Evolutionary conservation across 768 basidiomycete species (phyloP).

Genomic region (Termitomyces eurrhizus): DNA sequence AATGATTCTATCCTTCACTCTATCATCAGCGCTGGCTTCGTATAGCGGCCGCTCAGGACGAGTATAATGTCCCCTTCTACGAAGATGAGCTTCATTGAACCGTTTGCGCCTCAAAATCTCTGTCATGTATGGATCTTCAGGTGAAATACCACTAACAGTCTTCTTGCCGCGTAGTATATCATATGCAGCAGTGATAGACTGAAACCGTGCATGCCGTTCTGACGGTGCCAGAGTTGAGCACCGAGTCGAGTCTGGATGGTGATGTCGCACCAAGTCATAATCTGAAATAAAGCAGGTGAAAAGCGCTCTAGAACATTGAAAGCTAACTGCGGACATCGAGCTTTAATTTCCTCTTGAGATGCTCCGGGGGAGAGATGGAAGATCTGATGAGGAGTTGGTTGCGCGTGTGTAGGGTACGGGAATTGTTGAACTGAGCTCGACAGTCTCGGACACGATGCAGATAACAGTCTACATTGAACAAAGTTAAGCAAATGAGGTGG

Average conservation of each 20-base stretch:
- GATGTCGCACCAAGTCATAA: slow-evolving; percentile 50
- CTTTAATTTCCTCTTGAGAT: slow-evolving; percentile 58
- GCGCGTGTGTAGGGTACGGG: slow-evolving; percentile 49
- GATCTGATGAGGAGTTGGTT: slow-evolving; percentile 67
- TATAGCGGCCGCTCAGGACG: slow-evolving; percentile 17
- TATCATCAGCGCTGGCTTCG: slow-evolving; percentile 37
- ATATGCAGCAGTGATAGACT: slow-evolving; percentile 62
- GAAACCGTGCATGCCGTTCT: slow-evolving; percentile 58
- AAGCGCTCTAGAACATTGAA: background rate
- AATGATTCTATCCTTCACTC: slow-evolving; percentile 49
- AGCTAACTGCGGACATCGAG: slow-evolving; percentile 49
- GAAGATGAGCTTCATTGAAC: slow-evolving; percentile 31
- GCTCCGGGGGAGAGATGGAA: slow-evolving; percentile 60
- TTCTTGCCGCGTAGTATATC: slow-evolving; percentile 44
- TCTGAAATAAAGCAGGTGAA: slow-evolving; percentile 34
- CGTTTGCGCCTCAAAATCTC: slow-evolving; percentile 51
- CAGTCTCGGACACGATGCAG: slow-evolving; percentile 2
- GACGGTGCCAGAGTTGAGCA: slow-evolving; percentile 36
- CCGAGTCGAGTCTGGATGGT: slow-evolving; percentile 66
- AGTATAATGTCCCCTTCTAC: slow-evolving; percentile 17
- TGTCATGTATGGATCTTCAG: slow-evolving; percentile 39
- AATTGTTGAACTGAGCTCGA: slow-evolving; percentile 17
- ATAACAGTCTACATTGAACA: slow-evolving; percentile 9
- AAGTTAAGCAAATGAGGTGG: background rate
- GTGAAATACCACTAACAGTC: slow-evolving; percentile 14